These are phyloP conservation scores for Colletotrichum somersetense DNA, from an alignment of 2,329 filamentous ascomycete species.

Conservation along the genomic window DNA sequence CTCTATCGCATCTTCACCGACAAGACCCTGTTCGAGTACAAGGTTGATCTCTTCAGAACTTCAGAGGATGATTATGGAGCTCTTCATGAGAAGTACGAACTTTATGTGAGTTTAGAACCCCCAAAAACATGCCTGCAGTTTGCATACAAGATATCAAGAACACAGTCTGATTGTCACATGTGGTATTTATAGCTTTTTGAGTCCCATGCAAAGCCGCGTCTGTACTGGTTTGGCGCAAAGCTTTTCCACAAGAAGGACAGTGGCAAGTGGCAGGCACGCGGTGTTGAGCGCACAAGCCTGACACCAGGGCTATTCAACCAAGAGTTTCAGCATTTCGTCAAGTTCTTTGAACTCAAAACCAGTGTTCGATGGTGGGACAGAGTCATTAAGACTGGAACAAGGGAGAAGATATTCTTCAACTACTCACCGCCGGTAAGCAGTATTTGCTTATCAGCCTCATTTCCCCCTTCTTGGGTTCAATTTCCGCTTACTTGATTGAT, in stretches of 20 bases:
- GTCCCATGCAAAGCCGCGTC: slow-evolving; percentile 68
- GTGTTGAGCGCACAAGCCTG: slow-evolving; percentile 53
- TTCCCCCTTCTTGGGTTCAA: background rate
- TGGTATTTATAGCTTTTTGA: slow-evolving; percentile 72
- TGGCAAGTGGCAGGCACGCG: slow-evolving; percentile 29
- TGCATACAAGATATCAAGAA: background rate
- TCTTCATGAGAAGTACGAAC: slow-evolving; percentile 54
- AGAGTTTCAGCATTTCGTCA: slow-evolving; percentile 65
- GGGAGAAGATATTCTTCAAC: slow-evolving; percentile 52
- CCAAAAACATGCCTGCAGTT: background rate
- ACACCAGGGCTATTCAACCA: slow-evolving; percentile 54
- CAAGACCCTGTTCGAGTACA: slow-evolving; percentile 71
- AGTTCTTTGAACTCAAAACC: slow-evolving; percentile 70
- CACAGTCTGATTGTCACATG: background rate
- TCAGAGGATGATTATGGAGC: slow-evolving; percentile 31
- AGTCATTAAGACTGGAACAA: slow-evolving; percentile 52
- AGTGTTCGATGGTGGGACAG: slow-evolving; percentile 71
- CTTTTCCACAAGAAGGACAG: slow-evolving; percentile 57
- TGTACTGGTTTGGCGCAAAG: slow-evolving; percentile 72
- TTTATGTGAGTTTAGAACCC: slow-evolving; percentile 65
- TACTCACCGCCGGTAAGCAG: slow-evolving; percentile 62
- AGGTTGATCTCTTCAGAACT: slow-evolving; percentile 62
- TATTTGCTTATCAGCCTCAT: background rate
- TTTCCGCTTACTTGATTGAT: background rate
- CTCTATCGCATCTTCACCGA: slow-evolving; percentile 77